A percentile compares a stretch with the other conserved stretches of the same genome.
These are phyloP conservation scores for Fraxinus quadrangulata DNA, from an alignment of 257 asterid genomes.

Conservation along the genomic window DNA sequence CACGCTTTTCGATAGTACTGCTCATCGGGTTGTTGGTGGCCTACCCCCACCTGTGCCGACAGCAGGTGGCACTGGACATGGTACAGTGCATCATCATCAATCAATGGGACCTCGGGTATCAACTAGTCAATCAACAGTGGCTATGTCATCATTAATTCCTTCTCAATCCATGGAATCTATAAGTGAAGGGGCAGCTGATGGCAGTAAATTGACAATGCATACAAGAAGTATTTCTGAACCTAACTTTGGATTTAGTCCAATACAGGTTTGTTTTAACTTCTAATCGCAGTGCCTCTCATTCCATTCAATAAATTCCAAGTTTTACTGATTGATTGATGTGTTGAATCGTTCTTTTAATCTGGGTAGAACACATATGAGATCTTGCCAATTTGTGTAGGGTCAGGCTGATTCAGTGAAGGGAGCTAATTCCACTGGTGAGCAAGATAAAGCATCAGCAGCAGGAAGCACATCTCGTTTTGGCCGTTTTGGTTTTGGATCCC, in stretches of 20 bases:
- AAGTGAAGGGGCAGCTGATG: constrained; percentile 62
- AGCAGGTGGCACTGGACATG: constrained; percentile 43
- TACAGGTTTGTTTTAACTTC: constrained; percentile 61
- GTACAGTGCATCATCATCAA: constrained; percentile 38
- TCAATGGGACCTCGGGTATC: constrained; percentile 64
- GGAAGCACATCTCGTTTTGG: constrained; percentile 59
- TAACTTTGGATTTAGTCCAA: constrained; percentile 89
- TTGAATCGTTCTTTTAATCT: neutral
- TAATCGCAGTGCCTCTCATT: constrained; percentile 8
- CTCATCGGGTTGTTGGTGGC: constrained; percentile 83
- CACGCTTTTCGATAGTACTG: constrained; percentile 77
- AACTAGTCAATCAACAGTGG: constrained; percentile 88
- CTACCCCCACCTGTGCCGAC: constrained; percentile 66
- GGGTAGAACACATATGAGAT: neutral
- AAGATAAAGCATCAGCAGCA: constrained; percentile 49
- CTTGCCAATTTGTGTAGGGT: constrained; percentile 32
- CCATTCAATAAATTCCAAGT: neutral
- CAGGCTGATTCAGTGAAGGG: constrained; percentile 75
- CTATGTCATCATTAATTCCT: constrained; percentile 88
- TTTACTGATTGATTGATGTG: constrained; percentile 15
- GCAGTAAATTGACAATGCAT: constrained; percentile 57
- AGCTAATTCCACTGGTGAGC: constrained; percentile 47
- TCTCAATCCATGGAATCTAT: constrained; percentile 74
- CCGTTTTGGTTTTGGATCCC: constrained; percentile 66
- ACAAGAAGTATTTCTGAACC: constrained; percentile 96